Percentiles rank a stretch among this genome's conserved stretches.
Evolutionary conservation across 108 stramenopile species (phyloP).

Genomic region (Stephanodiscus triporus): DNA sequence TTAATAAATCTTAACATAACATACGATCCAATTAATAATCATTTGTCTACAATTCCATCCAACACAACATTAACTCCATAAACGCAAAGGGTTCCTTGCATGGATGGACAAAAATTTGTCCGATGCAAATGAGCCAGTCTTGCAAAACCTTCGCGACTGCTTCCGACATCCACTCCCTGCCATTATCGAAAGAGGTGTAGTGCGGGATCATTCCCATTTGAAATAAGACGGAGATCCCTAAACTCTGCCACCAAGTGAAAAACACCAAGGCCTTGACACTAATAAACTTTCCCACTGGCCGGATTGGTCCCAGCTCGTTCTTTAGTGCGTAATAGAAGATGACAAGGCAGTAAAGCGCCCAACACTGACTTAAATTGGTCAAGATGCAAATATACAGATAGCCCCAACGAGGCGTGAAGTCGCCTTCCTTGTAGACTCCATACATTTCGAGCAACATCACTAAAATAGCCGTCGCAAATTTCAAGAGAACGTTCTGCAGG

Average conservation of each 20-base stretch:
- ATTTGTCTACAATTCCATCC: too few species aligned
- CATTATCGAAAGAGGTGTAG: constrained; percentile 47
- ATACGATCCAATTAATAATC: too few species aligned
- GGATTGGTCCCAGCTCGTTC: constrained; percentile 87
- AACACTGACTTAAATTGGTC: constrained; percentile 92
- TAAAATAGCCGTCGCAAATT: constrained; percentile 64
- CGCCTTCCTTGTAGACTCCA: constrained; percentile 89
- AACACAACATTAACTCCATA: too few species aligned
- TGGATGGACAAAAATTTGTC: too few species aligned
- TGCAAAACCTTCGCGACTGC: constrained; percentile 95
- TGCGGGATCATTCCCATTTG: constrained; percentile 86
- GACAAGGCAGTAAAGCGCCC: constrained; percentile 96
- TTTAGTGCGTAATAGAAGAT: constrained; percentile 94
- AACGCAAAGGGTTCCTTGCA: too few species aligned
- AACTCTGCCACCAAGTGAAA: constrained; percentile 95
- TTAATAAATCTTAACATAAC: too few species aligned
- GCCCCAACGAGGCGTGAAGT: constrained; percentile 74
- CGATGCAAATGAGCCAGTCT: constrained; percentile 97
- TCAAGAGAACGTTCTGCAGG: constrained; percentile 93
- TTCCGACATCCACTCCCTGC: constrained; percentile 75
- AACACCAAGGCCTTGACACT: constrained; percentile 95
- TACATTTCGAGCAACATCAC: constrained; percentile 67
- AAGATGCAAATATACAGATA: constrained; percentile 90
- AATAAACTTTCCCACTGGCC: constrained; percentile 95
- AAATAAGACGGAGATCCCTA: constrained; percentile 82